These are phyloP conservation scores for Plasmodium blacklocki DNA, from an alignment of 169 alveolate genomes.

Conservation along the genomic window DNA sequence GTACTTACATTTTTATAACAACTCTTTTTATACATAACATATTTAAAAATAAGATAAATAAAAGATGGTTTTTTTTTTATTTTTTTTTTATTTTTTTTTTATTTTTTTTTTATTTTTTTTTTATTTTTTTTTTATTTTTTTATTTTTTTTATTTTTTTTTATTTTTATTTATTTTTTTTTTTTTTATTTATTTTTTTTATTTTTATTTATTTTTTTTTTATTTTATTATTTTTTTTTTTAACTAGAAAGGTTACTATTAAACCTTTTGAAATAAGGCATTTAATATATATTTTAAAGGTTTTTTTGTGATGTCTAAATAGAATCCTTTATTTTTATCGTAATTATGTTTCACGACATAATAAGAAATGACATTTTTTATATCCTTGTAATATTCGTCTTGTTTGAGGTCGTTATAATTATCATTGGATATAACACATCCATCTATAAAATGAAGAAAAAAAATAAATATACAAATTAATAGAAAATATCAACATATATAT, in stretches of 20 bases:
- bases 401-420: slow-evolving; percentile 35
- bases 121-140: no score
- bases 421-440: slow-evolving; percentile 70
- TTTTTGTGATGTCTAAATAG: slow-evolving; percentile 46
- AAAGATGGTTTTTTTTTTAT: no score
- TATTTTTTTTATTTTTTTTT: no score
- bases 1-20: no score
- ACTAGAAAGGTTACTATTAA: background rate
- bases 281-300: slow-evolving; percentile 41
- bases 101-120: no score
- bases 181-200: no score
- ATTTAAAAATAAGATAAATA: no score
- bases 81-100: no score
- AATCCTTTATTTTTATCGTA: slow-evolving; percentile 60
- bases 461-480: slow-evolving; percentile 1
- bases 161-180: no score
- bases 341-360: slow-evolving; percentile 47
- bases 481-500: background rate
- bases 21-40: no score
- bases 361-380: slow-evolving; percentile 33
- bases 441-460: slow-evolving; percentile 18
- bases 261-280: slow-evolving; percentile 51
- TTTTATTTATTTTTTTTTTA: no score
- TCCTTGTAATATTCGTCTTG: slow-evolving; percentile 7
- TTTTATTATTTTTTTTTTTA: no score